These are phyloP conservation scores for Spathaspora sp. DNA, from an alignment of 1,139 yeast species.

Conservation along the genomic window DNA sequence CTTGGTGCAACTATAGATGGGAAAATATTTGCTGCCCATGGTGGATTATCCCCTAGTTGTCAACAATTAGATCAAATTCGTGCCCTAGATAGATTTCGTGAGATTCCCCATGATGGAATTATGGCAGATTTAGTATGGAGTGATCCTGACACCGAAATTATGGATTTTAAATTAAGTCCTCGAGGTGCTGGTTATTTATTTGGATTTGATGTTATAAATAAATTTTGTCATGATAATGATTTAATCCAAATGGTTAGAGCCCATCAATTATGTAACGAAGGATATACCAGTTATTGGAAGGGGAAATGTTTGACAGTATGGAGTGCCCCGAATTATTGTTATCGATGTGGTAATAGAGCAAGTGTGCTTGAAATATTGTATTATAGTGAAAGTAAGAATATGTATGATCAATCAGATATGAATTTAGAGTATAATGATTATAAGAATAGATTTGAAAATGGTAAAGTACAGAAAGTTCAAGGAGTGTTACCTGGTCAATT, in stretches of 20 bases:
- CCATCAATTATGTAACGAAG: constrained; percentile 98
- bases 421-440: constrained; percentile 10
- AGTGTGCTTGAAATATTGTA: constrained; percentile 75
- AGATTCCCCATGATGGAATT: constrained; percentile 98
- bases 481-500: constrained; percentile 47
- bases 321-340: constrained; percentile 98
- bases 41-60: constrained; percentile 96
- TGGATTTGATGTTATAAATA: constrained; percentile 89
- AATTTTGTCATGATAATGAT: constrained; percentile 90
- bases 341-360: constrained; percentile 97
- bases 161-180: constrained; percentile 97
- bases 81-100: constrained; percentile 95
- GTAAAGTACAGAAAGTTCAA: constrained; percentile 13
- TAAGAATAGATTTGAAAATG: constrained; percentile 14
- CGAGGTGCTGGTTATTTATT: constrained; percentile 99
- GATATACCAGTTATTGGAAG: constrained; percentile 87
- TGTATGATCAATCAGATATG: constrained; percentile 10
- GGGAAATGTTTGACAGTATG: constrained; percentile 94
- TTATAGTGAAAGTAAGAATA: constrained; percentile 24
- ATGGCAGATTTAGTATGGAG: constrained; percentile 97
- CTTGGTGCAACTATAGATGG: constrained; percentile 95
- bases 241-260: constrained; percentile 90
- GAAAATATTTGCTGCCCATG: constrained; percentile 89
- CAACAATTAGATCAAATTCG: constrained; percentile 95
- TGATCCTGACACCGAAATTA: constrained; percentile 97